Conservation (phyloP, 306 rosid species). For the Oemleria cerasiformis region DNA sequence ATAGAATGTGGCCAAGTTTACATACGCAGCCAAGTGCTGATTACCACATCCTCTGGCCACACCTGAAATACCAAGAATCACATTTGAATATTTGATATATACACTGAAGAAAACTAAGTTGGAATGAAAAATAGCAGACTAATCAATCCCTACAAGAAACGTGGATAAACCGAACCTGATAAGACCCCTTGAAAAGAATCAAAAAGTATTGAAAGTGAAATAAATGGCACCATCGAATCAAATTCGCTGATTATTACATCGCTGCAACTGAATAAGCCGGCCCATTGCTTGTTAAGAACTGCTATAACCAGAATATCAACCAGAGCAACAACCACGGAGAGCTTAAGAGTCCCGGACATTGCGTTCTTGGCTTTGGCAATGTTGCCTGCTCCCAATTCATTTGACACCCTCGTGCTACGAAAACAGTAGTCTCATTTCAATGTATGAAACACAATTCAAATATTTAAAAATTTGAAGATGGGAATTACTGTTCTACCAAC, state of each 20-base stretch:
- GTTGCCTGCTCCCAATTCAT: too few species aligned
- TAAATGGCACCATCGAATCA: conserved; percentile 68
- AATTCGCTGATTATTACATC: conserved; percentile 41
- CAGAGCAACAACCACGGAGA: conserved; percentile 52
- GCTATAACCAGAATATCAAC: conserved; percentile 42
- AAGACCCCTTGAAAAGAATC: conserved; percentile 79
- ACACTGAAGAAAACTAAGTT: not conserved
- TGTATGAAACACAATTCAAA: conserved; percentile 3
- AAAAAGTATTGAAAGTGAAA: conserved; percentile 47
- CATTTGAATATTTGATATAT: too few species aligned
- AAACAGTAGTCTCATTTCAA: not conserved
- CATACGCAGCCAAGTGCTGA: conserved; percentile 64
- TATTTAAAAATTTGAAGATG: not conserved
- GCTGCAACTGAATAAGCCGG: conserved; percentile 51
- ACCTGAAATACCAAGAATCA: conserved; percentile 40
- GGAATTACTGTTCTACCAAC: conserved; percentile 27
- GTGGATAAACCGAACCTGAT: conserved; percentile 53
- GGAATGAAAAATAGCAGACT: not conserved
- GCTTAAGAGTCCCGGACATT: conserved; percentile 63
- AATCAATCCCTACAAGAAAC: not conserved
- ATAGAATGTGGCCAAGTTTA: conserved; percentile 65
- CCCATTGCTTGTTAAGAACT: conserved; percentile 69
- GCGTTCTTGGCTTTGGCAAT: conserved; percentile 62
- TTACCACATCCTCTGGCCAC: conserved; percentile 85
- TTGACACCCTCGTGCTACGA: conserved; percentile 78